Conservation (phyloP, 352 stramenopile species). For the Saprolegnia diclina region DNA sequence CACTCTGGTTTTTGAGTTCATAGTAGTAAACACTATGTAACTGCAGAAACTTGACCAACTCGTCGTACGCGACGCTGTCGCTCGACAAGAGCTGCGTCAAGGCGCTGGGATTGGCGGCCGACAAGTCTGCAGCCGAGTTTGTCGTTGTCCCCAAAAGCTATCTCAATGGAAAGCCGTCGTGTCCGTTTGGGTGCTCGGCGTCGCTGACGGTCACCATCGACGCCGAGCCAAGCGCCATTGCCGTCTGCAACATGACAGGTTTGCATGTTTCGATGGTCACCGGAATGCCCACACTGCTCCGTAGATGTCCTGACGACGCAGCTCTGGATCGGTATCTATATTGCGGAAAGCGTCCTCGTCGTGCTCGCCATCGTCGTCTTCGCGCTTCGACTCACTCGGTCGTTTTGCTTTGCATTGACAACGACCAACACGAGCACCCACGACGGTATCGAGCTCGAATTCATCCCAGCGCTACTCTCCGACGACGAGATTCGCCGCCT, state of each 20-base stretch:
- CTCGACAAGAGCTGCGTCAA: neutral
- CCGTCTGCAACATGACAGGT: neutral
- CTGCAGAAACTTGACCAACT: neutral
- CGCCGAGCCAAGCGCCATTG: neutral
- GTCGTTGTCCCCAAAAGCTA: neutral
- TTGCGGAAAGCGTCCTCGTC: neutral
- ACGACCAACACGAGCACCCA: neutral
- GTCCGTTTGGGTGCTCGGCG: neutral
- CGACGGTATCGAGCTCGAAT: neutral
- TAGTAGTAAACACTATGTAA: too few relatives aligned
- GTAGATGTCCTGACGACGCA: neutral
- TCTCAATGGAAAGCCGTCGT: neutral
- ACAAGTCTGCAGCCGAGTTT: too few relatives aligned
- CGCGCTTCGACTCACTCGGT: neutral
- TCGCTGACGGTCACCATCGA: neutral
- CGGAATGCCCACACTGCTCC: neutral
- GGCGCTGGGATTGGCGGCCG: neutral
- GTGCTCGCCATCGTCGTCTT: neutral
- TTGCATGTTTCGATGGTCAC: neutral
- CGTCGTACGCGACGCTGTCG: neutral
- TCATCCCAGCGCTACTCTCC: neutral
- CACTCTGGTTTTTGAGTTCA: too few relatives aligned
- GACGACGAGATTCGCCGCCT: neutral
- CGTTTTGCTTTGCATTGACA: neutral
- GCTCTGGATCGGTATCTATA: neutral